Evolutionary conservation across 306 rosid genomes (phyloP).

Genomic region (Clitoria ternatea): DNA sequence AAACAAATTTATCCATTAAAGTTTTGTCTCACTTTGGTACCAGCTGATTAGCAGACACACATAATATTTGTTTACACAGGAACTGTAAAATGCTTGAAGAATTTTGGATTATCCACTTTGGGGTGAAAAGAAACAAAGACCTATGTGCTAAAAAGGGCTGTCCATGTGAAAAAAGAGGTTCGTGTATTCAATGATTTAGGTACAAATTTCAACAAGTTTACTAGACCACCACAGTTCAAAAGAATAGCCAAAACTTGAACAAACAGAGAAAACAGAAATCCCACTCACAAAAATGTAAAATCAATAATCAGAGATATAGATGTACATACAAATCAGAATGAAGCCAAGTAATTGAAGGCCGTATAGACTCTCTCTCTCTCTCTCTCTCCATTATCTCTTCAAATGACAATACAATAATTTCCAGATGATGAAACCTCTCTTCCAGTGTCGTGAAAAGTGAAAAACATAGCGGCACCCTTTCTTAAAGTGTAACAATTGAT

Average conservation of each 20-base stretch:
- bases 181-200: neutral
- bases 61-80: neutral
- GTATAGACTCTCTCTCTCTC: slow-evolving; percentile 33
- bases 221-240: neutral
- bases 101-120: neutral
- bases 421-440: slow-evolving; percentile 42
- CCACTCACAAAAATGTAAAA: slow-evolving; percentile 37
- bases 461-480: slow-evolving; percentile 16
- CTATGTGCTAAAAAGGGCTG: neutral
- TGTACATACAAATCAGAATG: slow-evolving; percentile 51
- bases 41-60: neutral
- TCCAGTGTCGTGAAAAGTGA: slow-evolving; percentile 7
- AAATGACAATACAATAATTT: slow-evolving; percentile 50
- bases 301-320: slow-evolving; percentile 26
- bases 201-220: slow-evolving; percentile 26
- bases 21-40: neutral
- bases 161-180: neutral
- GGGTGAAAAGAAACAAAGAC: neutral
- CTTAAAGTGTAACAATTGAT: slow-evolving; percentile 29
- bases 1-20: neutral
- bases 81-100: neutral
- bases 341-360: slow-evolving; percentile 43
- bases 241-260: slow-evolving; percentile 19
- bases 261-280: slow-evolving; percentile 26
- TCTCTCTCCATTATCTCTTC: slow-evolving; percentile 54